A percentile compares a stretch with the other conserved stretches of the same genome.
Evolutionary conservation across 2,329 filamentous ascomycete species (phyloP).

Genomic region (Pezicula radicicola): DNA sequence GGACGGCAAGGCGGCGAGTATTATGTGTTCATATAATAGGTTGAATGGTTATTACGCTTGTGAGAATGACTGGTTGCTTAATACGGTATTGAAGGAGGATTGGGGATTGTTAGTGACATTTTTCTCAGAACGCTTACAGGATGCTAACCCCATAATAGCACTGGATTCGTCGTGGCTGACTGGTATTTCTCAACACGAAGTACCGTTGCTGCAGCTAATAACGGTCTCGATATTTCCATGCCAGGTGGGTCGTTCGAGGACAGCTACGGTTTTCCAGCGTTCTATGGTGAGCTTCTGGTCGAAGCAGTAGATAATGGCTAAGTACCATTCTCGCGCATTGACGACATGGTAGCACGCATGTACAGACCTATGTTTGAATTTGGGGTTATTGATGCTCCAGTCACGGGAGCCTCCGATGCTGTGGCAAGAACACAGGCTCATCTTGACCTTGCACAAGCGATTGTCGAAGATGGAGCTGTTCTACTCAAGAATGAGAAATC

Average conservation of each 20-base stretch:
- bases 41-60: constrained; percentile 39
- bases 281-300: constrained; percentile 31
- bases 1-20: constrained; percentile 34
- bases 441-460: constrained; percentile 5
- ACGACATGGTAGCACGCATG: constrained; percentile 55
- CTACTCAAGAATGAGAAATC: constrained; percentile 10
- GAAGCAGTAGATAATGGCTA: constrained; percentile 57
- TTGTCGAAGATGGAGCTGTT: not conserved
- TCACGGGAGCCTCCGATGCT: constrained; percentile 5
- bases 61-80: constrained; percentile 31
- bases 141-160: constrained; percentile 25
- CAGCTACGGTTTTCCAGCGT: constrained; percentile 10
- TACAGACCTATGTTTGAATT: constrained; percentile 13
- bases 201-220: constrained; percentile 43
- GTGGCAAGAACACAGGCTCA: constrained; percentile 8
- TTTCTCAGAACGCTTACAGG: no score
- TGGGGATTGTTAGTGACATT: constrained; percentile 43
- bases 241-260: constrained; percentile 34
- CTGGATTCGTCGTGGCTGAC: constrained; percentile 78
- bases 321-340: constrained; percentile 49
- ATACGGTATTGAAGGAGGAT: constrained; percentile 33
- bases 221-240: constrained; percentile 55
- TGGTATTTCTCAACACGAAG: constrained; percentile 75
- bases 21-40: constrained; percentile 42
- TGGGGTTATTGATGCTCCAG: constrained; percentile 9